These are phyloP conservation scores for Penicillium sumatraense DNA, from an alignment of 2,329 filamentous ascomycete genomes.

Conservation along the genomic window DNA sequence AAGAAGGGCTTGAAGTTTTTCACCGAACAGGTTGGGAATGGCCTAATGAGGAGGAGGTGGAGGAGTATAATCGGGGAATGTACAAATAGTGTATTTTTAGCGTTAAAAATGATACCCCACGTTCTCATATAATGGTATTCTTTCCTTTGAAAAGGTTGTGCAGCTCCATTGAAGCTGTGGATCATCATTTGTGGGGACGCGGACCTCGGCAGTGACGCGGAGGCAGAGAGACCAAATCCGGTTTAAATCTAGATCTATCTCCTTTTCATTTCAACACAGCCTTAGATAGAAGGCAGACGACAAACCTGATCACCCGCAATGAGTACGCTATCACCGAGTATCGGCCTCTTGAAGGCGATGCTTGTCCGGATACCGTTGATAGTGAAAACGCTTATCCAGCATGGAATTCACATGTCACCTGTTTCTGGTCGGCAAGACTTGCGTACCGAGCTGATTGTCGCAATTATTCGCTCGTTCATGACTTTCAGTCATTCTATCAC, in stretches of 20 bases:
- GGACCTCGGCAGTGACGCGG: slow-evolving; percentile 27
- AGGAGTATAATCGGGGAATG: slow-evolving; percentile 36
- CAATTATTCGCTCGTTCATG: slow-evolving; percentile 71
- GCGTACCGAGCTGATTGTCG: slow-evolving; percentile 72
- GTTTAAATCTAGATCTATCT: slow-evolving; percentile 16
- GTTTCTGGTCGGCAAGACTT: slow-evolving; percentile 79
- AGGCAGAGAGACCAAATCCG: slow-evolving; percentile 17
- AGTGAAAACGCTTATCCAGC: slow-evolving; percentile 47
- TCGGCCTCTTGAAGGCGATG: slow-evolving; percentile 37
- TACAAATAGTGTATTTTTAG: slow-evolving; percentile 25
- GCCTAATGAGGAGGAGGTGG: slow-evolving; percentile 48
- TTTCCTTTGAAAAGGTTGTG: no score
- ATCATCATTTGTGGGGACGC: neutral
- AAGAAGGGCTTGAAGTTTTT: slow-evolving; percentile 45
- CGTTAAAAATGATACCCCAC: slow-evolving; percentile 24
- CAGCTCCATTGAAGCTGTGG: neutral
- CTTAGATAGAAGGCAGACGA: neutral
- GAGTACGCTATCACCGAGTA: neutral
- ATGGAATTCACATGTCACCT: slow-evolving; percentile 66
- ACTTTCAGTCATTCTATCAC: slow-evolving; percentile 57
- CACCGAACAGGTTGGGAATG: slow-evolving; percentile 44
- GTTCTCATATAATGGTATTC: no score
- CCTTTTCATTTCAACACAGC: slow-evolving; percentile 1
- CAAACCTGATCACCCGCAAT: neutral
- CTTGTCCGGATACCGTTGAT: slow-evolving; percentile 47